A percentile compares a stretch with the other conserved stretches of the same genome.
Evolutionary conservation across 2,329 filamentous ascomycete genomes (phyloP).

Genomic region (Sclerotinia nivalis): DNA sequence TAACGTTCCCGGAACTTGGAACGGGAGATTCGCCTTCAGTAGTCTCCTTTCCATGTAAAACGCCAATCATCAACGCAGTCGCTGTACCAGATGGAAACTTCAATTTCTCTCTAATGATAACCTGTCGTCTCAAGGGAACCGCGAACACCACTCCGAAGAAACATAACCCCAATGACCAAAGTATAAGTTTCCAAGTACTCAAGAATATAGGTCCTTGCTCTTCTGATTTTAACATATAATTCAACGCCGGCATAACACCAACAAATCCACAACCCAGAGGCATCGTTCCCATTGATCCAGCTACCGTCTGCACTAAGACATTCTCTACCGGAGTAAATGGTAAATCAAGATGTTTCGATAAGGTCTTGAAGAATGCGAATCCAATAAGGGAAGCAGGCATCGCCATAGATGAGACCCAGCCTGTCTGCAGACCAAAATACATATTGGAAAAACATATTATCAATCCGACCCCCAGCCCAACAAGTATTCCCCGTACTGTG

Average conservation of each 20-base stretch:
- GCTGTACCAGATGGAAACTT: conserved; percentile 96
- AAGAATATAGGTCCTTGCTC: conserved; percentile 78
- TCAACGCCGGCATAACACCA: conserved; percentile 88
- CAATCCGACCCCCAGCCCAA: conserved; percentile 80
- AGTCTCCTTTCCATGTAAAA: conserved; percentile 69
- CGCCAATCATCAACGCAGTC: conserved; percentile 88
- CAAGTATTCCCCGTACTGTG: conserved; percentile 76
- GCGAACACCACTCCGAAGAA: conserved; percentile 98
- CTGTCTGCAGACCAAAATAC: conserved; percentile 94
- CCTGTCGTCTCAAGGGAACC: conserved; percentile 84
- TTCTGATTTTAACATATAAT: conserved; percentile 74
- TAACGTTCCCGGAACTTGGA: conserved; percentile 5
- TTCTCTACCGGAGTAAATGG: conserved; percentile 96
- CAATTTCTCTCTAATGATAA: conserved; percentile 88
- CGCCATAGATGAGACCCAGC: conserved; percentile 84
- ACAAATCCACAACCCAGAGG: conserved; percentile 94
- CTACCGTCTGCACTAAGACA: conserved; percentile 93
- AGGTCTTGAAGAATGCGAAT: conserved; percentile 85
- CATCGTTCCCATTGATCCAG: conserved; percentile 95
- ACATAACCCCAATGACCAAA: conserved; percentile 91
- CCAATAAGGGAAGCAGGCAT: conserved; percentile 95
- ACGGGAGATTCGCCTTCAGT: conserved; percentile 27
- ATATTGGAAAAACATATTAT: conserved; percentile 97
- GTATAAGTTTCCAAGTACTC: conserved; percentile 72
- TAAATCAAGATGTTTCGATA: conserved; percentile 69